These are phyloP conservation scores for Bocquillonia castaneifolia DNA, from an alignment of 441 rosid species.

Conservation along the genomic window DNA sequence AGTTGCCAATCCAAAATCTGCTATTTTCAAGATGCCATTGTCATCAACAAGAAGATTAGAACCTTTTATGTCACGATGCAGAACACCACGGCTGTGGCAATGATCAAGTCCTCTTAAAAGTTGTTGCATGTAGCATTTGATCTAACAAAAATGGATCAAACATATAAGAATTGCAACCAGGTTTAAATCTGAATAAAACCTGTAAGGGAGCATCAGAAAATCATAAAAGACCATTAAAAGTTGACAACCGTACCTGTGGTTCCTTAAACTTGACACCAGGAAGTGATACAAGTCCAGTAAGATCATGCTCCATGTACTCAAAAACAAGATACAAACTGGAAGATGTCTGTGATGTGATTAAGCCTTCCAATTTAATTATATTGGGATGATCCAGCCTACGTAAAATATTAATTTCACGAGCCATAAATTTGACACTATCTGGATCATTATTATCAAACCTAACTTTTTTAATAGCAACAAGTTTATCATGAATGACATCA, in stretches of 20 bases:
- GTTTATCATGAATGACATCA: slow-evolving; percentile 54
- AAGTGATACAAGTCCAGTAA: slow-evolving; percentile 74
- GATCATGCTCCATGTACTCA: slow-evolving; percentile 99
- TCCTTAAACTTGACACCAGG: slow-evolving; percentile 74
- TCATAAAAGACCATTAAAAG: neutral
- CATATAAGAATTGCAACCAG: slow-evolving; percentile 3
- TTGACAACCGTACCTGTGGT: slow-evolving; percentile 62
- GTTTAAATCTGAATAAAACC: neutral
- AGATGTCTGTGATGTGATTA: slow-evolving; percentile 70
- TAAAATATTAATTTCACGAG: slow-evolving; percentile 74
- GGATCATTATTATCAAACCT: slow-evolving; percentile 69
- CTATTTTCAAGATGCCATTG: slow-evolving; percentile 79
- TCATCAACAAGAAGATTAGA: slow-evolving; percentile 84
- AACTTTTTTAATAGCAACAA: slow-evolving; percentile 80
- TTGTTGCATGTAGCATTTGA: slow-evolving; percentile 93
- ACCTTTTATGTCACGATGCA: slow-evolving; percentile 93
- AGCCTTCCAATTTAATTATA: slow-evolving; percentile 70
- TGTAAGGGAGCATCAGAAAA: slow-evolving; percentile 11
- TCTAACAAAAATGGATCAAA: slow-evolving; percentile 39
- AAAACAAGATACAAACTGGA: slow-evolving; percentile 81
- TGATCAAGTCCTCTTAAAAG: slow-evolving; percentile 92
- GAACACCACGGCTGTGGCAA: slow-evolving; percentile 73
- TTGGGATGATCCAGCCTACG: slow-evolving; percentile 87
- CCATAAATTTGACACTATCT: slow-evolving; percentile 91
- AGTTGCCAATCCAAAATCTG: slow-evolving; percentile 89